A percentile compares a stretch with the other conserved stretches of the same genome.
These are phyloP conservation scores for Zopfia rhizophila DNA, from an alignment of 2,329 filamentous ascomycete species.

Conservation along the genomic window DNA sequence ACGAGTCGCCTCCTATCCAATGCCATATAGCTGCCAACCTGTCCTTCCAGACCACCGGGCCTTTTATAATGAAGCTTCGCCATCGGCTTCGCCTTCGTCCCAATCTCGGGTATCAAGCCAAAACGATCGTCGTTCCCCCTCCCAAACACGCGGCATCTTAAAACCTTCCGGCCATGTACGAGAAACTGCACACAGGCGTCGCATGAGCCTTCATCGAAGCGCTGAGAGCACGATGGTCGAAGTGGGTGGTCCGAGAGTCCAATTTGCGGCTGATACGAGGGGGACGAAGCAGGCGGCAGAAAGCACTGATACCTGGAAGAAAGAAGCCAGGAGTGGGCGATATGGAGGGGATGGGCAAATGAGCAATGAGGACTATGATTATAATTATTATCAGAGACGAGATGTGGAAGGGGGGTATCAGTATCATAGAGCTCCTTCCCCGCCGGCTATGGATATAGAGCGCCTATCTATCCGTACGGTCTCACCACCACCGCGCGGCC, in stretches of 20 bases:
- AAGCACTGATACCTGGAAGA: background rate
- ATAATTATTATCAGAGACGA: conserved; percentile 20
- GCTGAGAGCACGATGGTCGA: conserved; percentile 43
- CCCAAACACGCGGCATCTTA: conserved; percentile 16
- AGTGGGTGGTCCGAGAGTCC: conserved; percentile 41
- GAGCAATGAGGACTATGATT: conserved; percentile 17
- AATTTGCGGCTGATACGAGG: conserved; percentile 32
- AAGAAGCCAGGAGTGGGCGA: no score
- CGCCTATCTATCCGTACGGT: conserved; percentile 28
- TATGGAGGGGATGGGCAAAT: conserved; percentile 10
- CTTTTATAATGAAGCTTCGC: conserved; percentile 19
- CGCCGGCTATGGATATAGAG: conserved; percentile 28
- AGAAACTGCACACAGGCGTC: conserved; percentile 29
- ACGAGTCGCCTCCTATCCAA: conserved; percentile 38
- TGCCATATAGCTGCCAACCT: conserved; percentile 31
- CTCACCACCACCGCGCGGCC: conserved; percentile 19
- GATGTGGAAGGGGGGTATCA: conserved; percentile 26
- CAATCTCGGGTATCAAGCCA: conserved; percentile 9
- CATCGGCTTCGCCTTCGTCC: conserved; percentile 2
- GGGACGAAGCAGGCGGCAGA: conserved; percentile 10
- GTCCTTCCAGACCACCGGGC: conserved; percentile 26
- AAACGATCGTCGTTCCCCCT: conserved; percentile 25
- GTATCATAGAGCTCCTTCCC: conserved; percentile 18
- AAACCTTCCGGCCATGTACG: conserved; percentile 29
- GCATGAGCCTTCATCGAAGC: conserved; percentile 27